Evolutionary conservation across 2,329 filamentous ascomycete genomes (phyloP).

Genomic region (Colletotrichum lindemuthianum): DNA sequence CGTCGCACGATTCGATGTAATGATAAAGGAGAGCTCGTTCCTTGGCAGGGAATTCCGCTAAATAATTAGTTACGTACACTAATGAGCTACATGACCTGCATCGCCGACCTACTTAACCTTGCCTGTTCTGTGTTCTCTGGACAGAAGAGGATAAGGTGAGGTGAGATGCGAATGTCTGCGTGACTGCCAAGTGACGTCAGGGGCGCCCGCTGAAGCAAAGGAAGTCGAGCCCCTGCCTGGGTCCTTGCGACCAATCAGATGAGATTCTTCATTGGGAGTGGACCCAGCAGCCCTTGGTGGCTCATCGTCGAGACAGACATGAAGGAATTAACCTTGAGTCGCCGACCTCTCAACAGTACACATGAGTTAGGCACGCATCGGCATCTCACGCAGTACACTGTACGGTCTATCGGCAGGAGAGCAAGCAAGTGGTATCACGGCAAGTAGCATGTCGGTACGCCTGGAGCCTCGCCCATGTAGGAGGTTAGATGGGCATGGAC

Average conservation of each 20-base stretch:
- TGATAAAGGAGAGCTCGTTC: neutral
- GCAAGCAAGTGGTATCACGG: neutral
- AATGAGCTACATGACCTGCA: neutral
- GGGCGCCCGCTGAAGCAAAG: neutral
- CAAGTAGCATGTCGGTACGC: constrained; percentile 48
- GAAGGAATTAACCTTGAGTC: too few species aligned
- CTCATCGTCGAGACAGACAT: too few species aligned
- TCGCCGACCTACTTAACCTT: neutral
- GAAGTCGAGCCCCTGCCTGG: too few species aligned
- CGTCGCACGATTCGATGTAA: neutral
- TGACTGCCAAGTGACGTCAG: constrained; percentile 32
- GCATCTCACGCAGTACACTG: too few species aligned
- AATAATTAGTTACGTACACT: constrained; percentile 1
- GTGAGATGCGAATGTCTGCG: neutral
- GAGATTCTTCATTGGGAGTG: too few species aligned
- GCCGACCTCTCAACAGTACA: too few species aligned
- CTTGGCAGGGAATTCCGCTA: constrained; percentile 11
- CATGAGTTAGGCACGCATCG: too few species aligned
- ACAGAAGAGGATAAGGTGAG: neutral
- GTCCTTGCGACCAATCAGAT: too few species aligned
- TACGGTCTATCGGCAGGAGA: neutral
- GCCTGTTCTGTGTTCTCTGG: neutral
- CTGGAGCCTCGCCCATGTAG: constrained; percentile 62
- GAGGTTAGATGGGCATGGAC: constrained; percentile 57
- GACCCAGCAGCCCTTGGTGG: too few species aligned